Evolutionary conservation across 1,139 yeast species (phyloP).

Genomic region (Starmera stellimalicola): DNA sequence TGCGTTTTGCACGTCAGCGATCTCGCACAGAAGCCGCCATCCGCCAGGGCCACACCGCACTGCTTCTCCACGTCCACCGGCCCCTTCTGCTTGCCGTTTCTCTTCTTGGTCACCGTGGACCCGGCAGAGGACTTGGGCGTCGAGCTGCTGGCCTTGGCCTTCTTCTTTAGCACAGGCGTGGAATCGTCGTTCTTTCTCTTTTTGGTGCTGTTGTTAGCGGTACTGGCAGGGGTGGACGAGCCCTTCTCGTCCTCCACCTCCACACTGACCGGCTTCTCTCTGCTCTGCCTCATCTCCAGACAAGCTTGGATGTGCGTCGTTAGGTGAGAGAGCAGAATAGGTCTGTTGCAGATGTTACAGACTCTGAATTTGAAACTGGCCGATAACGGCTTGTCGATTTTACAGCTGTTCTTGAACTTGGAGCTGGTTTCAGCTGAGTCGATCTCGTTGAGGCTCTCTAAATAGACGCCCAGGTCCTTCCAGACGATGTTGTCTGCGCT

Average conservation of each 20-base stretch:
- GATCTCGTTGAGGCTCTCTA: conserved; percentile 38
- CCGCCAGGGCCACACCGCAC: conserved; percentile 91
- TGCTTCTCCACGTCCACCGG: conserved; percentile 92
- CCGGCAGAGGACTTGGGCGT: conserved; percentile 15
- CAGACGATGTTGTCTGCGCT: conserved; percentile 23
- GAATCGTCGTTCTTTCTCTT: conserved; percentile 9
- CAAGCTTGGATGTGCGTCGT: conserved; percentile 39
- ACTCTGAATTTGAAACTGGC: conserved; percentile 45
- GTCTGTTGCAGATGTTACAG: conserved; percentile 59
- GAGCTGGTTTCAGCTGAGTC: conserved; percentile 17
- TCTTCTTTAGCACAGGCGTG: conserved; percentile 10
- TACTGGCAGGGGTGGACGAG: background rate
- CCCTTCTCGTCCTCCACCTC: background rate
- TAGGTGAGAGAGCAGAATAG: conserved; percentile 43
- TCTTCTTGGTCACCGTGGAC: conserved; percentile 40
- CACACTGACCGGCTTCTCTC: conserved; percentile 21
- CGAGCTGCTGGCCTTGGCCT: conserved; percentile 11
- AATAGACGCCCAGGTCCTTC: conserved; percentile 55
- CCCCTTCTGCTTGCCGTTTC: conserved; percentile 57
- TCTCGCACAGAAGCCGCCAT: conserved; percentile 90
- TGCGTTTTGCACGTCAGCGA: conserved; percentile 95
- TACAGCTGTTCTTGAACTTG: conserved; percentile 17
- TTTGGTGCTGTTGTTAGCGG: conserved; percentile 7
- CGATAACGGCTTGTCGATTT: conserved; percentile 31
- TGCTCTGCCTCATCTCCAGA: conserved; percentile 35